Evolutionary conservation across 2,329 filamentous ascomycete species (phyloP), one percentile per base, ranked within the genome.

Genomic region (Penicillium sp.): DNA sequence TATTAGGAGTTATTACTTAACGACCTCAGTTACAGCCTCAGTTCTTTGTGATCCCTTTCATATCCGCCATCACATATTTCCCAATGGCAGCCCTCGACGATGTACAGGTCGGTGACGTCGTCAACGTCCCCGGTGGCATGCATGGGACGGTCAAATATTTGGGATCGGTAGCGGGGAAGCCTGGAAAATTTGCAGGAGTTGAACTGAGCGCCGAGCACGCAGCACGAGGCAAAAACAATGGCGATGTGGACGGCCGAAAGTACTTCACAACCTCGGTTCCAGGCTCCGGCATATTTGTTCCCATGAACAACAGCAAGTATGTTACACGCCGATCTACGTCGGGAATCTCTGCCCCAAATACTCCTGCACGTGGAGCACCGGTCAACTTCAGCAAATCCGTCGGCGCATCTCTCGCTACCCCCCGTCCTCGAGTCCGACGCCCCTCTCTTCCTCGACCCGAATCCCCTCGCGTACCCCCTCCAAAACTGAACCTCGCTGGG

Each of bases 111-210:
- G 92, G 92, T 58, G 92, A 96, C 66, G 70, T 78, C 29, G 92
- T 96, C 54, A 91, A 96, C 60, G 92, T 96, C 39, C 91, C 92
- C 1, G 93, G 93, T 35, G 89, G 86, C 68, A 95, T 99, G 90
- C 77, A 86, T 58, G 93, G 93, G 41, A 87, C 83, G 2, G 85
- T 97, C 58, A 92, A 88, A 67, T 99, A 95, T 66, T 77, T 97
- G 54, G 93, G 93, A 37, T 77, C 78, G 33, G 92, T 99, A 34
- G 82, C 84, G 60, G 91, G 91, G 55, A 96, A 95, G 76, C 89
- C 87, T 60, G 93, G 93, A 42, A 81, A 82, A 16, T 99, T 99
- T 76, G 90, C 89, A 28, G 93, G 93, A 38, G 88, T 99, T 30
- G 93, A 99, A 71, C 78, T 99, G 55, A 83, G 86, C 62, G 76